These are phyloP conservation scores for Xylaria sp. DNA, from an alignment of 2,329 filamentous ascomycete species.

Conservation along the genomic window DNA sequence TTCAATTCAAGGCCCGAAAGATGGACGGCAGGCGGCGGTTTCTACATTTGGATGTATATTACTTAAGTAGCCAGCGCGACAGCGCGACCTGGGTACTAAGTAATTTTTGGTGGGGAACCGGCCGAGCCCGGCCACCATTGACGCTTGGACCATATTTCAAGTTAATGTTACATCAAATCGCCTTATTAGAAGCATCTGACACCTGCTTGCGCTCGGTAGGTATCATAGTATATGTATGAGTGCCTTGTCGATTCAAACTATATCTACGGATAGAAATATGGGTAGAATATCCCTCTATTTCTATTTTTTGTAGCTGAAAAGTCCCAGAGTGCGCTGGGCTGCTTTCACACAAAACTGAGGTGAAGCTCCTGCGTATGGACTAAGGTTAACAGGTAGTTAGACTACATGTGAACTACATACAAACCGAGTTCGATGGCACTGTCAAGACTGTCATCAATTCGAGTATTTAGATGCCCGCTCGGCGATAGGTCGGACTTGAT, in stretches of 20 bases:
- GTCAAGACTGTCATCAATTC: neutral
- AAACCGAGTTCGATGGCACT: neutral
- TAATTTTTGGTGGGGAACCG: slow-evolving; percentile 10
- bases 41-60: neutral
- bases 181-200: no score
- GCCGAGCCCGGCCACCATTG: neutral
- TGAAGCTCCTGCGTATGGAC: no score
- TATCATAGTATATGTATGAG: no score
- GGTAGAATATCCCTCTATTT: no score
- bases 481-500: neutral
- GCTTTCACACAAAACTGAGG: neutral
- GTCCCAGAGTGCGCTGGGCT: no score
- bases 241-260: no score
- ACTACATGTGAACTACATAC: neutral
- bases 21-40: neutral
- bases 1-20: neutral
- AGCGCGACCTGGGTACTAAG: no score
- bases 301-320: no score
- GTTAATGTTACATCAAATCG: neutral
- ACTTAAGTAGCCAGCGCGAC: no score
- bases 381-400: no score
- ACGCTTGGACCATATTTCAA: neutral
- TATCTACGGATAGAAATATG: no score
- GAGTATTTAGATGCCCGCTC: neutral
- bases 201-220: no score